These are phyloP conservation scores for Epichloe bromicola DNA, from an alignment of 2,329 filamentous ascomycete species.

Conservation along the genomic window DNA sequence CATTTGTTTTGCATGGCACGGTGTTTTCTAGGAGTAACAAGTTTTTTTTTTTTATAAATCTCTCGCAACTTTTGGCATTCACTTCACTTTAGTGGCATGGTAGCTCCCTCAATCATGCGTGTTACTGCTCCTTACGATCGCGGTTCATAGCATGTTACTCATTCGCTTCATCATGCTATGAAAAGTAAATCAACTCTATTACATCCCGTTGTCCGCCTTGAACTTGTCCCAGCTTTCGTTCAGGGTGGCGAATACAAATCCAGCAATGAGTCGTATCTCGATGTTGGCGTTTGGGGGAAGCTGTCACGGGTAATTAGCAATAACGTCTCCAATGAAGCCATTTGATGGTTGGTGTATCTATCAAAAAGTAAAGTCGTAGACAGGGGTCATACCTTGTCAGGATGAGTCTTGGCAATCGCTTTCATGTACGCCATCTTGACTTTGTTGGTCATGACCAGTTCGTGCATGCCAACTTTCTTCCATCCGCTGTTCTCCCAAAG, in stretches of 20 bases:
- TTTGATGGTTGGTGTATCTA: no score
- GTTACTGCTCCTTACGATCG: background rate
- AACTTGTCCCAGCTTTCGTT: constrained; percentile 67
- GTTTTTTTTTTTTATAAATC: background rate
- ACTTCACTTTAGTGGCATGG: background rate
- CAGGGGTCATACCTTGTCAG: constrained; percentile 68
- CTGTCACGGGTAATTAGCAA: constrained; percentile 23
- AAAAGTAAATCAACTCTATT: background rate
- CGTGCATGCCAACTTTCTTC: constrained; percentile 93
- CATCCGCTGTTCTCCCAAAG: constrained; percentile 87
- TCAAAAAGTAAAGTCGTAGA: no score
- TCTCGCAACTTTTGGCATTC: background rate
- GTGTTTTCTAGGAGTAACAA: constrained; percentile 10
- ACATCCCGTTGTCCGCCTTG: constrained; percentile 55
- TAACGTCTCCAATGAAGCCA: no score
- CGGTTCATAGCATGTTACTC: background rate
- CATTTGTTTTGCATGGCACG: constrained; percentile 11
- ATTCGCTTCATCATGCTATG: constrained; percentile 5
- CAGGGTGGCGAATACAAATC: constrained; percentile 51
- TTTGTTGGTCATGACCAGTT: constrained; percentile 83
- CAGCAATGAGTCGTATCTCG: constrained; percentile 53
- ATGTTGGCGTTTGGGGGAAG: constrained; percentile 53
- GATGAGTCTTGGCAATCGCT: constrained; percentile 95
- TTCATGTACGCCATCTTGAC: constrained; percentile 99
- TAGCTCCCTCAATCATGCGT: background rate